Percentiles rank a stretch among this genome's conserved stretches.
phyloP scores from a whole-genome alignment of 1,139 yeast species.

The Yamadazyma aaseri region DNA sequence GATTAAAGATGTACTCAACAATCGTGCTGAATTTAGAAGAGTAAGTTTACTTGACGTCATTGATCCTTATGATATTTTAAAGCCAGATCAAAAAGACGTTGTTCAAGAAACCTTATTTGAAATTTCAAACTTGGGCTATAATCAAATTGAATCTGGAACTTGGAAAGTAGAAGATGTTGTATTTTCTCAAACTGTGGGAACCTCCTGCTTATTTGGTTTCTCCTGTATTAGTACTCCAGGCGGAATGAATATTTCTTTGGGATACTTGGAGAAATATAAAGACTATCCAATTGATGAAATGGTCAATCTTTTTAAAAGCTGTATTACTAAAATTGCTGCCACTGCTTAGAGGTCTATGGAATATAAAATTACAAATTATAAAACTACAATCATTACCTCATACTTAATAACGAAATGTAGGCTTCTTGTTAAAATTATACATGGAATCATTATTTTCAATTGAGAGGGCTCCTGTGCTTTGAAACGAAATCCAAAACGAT shows the following conservation, averaged over 20 bases:
- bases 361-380: no score
- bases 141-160: slow-evolving; percentile 10
- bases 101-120: slow-evolving; percentile 19
- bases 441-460: no score
- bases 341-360: no score
- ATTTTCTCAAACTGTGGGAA: slow-evolving; percentile 28
- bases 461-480: no score
- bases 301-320: background rate
- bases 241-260: slow-evolving; percentile 21
- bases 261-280: slow-evolving; percentile 1
- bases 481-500: no score
- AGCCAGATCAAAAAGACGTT: slow-evolving; percentile 11
- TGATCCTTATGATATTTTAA: slow-evolving; percentile 14
- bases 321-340: background rate
- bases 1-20: slow-evolving; percentile 12
- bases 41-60: slow-evolving; percentile 21
- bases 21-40: slow-evolving; percentile 17
- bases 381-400: no score
- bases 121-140: slow-evolving; percentile 29
- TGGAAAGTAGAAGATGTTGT: slow-evolving; percentile 21
- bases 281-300: slow-evolving; percentile 1
- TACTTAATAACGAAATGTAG: no score
- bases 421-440: no score
- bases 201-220: slow-evolving; percentile 19
- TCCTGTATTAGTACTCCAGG: slow-evolving; percentile 20